A percentile compares a stretch with the other conserved stretches of the same genome.
Conservation (phyloP, 2,329 filamentous ascomycete genomes). For the Botrytis pseudocinerea region DNA sequence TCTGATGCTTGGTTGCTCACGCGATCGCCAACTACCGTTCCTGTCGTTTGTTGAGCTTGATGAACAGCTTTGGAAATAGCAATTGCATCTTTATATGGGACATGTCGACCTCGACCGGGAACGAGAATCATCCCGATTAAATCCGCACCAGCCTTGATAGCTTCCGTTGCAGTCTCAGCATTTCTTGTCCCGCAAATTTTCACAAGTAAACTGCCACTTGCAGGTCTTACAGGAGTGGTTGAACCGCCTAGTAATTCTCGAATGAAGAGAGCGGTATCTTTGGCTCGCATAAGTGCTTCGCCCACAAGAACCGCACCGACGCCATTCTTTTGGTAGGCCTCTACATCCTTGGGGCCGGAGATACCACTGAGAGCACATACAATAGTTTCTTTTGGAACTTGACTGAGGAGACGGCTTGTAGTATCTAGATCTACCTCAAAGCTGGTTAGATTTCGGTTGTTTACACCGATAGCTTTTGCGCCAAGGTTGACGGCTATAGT, state of each 20-base stretch:
- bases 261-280: conserved; percentile 81
- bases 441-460: conserved; percentile 93
- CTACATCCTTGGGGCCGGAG: conserved; percentile 81
- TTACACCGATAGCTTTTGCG: conserved; percentile 90
- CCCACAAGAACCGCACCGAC: conserved; percentile 93
- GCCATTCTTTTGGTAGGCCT: conserved; percentile 82
- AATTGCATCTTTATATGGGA: conserved; percentile 74
- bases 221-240: conserved; percentile 40
- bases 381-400: conserved; percentile 82
- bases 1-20: conserved; percentile 51
- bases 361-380: conserved; percentile 96
- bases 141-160: conserved; percentile 85
- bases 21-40: conserved; percentile 35
- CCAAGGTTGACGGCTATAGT: conserved; percentile 80
- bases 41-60: conserved; percentile 38
- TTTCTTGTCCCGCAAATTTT: conserved; percentile 95
- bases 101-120: conserved; percentile 74
- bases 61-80: conserved; percentile 81
- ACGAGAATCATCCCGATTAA: conserved; percentile 92
- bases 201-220: conserved; percentile 62
- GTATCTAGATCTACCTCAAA: conserved; percentile 96
- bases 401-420: conserved; percentile 81
- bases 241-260: conserved; percentile 71
- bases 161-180: conserved; percentile 74
- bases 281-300: conserved; percentile 91